Evolutionary conservation across 1,284 basidiomycete species (phyloP), one percentile per base, ranked within the genome.

Genomic region (Neotropicomus parvogracilis): DNA sequence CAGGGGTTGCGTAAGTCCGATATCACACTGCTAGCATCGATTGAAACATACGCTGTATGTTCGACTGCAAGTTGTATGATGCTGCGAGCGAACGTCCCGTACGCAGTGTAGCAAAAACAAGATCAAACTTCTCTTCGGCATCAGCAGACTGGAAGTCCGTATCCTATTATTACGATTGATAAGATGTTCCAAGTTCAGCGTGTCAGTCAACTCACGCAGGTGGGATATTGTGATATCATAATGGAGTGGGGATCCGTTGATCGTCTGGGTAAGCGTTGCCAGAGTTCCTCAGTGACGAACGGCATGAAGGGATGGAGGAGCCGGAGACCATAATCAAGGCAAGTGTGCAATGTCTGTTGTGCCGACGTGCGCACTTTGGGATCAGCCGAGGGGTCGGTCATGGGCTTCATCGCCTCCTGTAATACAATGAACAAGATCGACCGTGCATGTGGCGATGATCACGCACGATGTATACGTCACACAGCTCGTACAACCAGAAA

Each of bases 291-390:
- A 2, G 95, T 98, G 36, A 99, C 93, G 68, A 88, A 99, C 2
- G 97, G 97, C 97, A 99, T 99, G 75, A 98, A 95, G 2, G 97
- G 95, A 69, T 99, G 97, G 12, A 99, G 75, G 9, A 99, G 75
- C 40, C 86, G 82, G 44, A 99, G 75, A 11, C 95, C 97, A 49
- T 85, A 73, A 60, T 99, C 97, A 34, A 99, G 77, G 66, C 92
- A 95, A 12, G 89, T 95, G 70, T 98, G 98, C 39, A 99, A 74
- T 0, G 95, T 99, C 70, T 99, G 91, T 67, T 97, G 95, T 12
- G 95, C 91, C 7, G 94, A 97, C 41, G 75, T 75, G 47, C 85
- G 81, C 16, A 77, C 81, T 16, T 75, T 75, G 2, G 72, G 59
- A 16, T 85, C 75, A 1, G 85, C 84, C 20, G 80, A 78, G 21